Base-by-base conservation (phyloP, 805 yeast genomes). In the Saturnispora saitoi region DNA sequence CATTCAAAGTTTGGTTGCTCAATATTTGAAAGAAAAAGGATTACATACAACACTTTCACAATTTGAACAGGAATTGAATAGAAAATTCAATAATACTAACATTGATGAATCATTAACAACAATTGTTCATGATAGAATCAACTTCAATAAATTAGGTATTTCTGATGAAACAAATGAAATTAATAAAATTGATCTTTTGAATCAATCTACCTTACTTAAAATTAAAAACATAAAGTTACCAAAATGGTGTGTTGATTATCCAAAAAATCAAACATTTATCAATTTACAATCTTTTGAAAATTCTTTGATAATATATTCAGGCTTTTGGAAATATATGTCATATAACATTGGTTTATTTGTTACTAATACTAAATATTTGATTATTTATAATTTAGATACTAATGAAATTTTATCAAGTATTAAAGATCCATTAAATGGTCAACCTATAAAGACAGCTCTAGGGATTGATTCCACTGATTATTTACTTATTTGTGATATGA, bases 21-120 rank as follows among this genome's bases (percentile, higher is more conserved):
- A 79, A 29, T 83, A 76, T 54, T 68, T 84, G n/a, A 60, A 69
- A 28, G 64, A 70, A n/a, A 70, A 77, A 28, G 76, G 77, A 0
- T 72, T 70, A 42, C 51, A 48, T 1, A 66, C 65, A 0, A 76
- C 90, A 0, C 61, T 81, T 12, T 58, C 62, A n/a, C 56, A 66
- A 2, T 76, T 82, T 43, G 75, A 79, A 53, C 51, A 56, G 14
- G 81, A 77, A 48, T 57, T 69, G 42, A 75, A 77, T 10, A 61
- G 51, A 39, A 60, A 57, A 34, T 58, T 58, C 44, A 46, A 48
- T n/a, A 38, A 19, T n/a, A 41, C 51, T 4, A 45, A 26, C 3
- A 43, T 65, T 2, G 70, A 64, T 24, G 75, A 70, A 51, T 54
- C 70, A 0, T 54, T 72, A 20, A 61, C 58, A 30, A 58, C 64